Conservation (phyloP, 345 rosid species). For the Carallia brachiata region DNA sequence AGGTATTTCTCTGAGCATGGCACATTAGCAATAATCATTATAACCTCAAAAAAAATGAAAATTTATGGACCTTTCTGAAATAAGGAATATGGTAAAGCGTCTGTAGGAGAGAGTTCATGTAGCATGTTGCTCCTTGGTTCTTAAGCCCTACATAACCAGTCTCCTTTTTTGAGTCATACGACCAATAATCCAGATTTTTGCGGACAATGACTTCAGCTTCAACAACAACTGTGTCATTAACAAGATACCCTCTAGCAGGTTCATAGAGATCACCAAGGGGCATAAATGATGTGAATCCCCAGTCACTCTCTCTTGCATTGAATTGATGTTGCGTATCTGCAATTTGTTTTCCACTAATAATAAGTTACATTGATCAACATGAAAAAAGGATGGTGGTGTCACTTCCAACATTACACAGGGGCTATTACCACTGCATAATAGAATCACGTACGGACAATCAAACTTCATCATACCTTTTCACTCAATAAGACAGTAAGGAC, state of each 20-base stretch:
- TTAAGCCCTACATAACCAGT: conserved; percentile 97
- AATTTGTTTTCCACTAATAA: conserved; percentile 6
- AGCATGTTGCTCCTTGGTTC: conserved; percentile 99
- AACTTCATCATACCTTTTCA: not conserved
- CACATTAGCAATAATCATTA: conserved; percentile 7
- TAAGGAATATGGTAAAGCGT: conserved; percentile 91
- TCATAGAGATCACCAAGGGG: conserved; percentile 91
- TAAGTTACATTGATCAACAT: not conserved
- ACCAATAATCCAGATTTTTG: conserved; percentile 75
- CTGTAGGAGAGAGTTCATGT: conserved; percentile 95
- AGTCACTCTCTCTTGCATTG: conserved; percentile 88
- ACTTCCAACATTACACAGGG: not conserved
- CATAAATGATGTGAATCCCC: conserved; percentile 96
- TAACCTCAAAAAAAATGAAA: not conserved
- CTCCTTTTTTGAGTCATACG: conserved; percentile 91
- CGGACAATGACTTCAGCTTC: conserved; percentile 94
- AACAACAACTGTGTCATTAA: conserved; percentile 69
- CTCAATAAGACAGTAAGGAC: not conserved
- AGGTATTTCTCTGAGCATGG: not conserved
- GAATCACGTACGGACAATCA: not conserved
- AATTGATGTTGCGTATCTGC: conserved; percentile 94
- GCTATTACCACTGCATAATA: not conserved
- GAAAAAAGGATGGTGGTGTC: not conserved
- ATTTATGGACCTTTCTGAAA: conserved; percentile 76
- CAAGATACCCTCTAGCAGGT: conserved; percentile 74